Evolutionary conservation across 148 eudicot genomes (phyloP), one percentile per base, ranked within the genome.

Genomic region (Silene latifolia): DNA sequence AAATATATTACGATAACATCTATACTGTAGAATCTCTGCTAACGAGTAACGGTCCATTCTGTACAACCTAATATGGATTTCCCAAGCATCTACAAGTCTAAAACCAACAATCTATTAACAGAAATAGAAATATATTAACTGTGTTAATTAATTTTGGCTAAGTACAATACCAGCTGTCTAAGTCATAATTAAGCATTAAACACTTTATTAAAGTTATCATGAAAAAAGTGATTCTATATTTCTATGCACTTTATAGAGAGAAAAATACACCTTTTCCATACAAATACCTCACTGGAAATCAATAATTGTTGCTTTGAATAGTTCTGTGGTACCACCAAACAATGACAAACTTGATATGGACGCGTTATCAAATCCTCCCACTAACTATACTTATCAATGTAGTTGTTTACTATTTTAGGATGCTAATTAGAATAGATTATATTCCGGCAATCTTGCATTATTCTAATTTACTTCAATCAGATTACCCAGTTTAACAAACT

Each of bases 311-410:
- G 57, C 25, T 70, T 70, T 4, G 73, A 51, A 70, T 70, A 51
- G 60, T 70, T 70, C 5, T 51, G 19, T 70, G 60, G 73, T 70
- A 51, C 73, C 73, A 70, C 73, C 39, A 70, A 68, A 21, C 42
- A 51, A 59, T 70, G 73, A 70, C 60, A 27, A 21, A 19, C 23
- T 70, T 53, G 73, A 70, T 2, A 70, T 14, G 3, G 73, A 70
- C 73, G n/a, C 51, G 39, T 70, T 24, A 24, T 70, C 42, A 70
- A 70, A 48, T 23, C 19, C 3, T 51, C 54, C 73, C 73, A 51
- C 73, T 53, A 24, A 24, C 12, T 48, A 15, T 8, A 9, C 14
- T 15, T 4, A 24, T 46, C 35, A 46, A 69, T 69, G 35, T 60
- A 69, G 4, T 24, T 25, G 24, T 24, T 48, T 24, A 53, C 27